These are phyloP conservation scores for Ascochyta koolunga DNA, from an alignment of 2,329 filamentous ascomycete species.

Conservation along the genomic window DNA sequence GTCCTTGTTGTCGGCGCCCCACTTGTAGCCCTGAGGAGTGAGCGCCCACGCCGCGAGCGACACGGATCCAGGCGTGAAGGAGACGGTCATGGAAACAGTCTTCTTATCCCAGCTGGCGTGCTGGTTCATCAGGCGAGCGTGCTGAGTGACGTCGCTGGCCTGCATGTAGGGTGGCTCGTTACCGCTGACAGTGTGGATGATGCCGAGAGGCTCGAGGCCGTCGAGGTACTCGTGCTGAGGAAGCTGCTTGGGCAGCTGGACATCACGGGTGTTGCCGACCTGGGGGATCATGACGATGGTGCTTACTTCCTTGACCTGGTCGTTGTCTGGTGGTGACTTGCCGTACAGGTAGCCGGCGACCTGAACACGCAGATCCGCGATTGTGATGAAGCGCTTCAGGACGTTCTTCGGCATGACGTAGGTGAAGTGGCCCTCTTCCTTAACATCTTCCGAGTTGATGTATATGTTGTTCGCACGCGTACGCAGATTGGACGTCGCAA, in stretches of 20 bases:
- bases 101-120: slow-evolving; percentile 85
- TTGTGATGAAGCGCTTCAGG: slow-evolving; percentile 96
- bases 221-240: slow-evolving; percentile 92
- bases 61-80: slow-evolving; percentile 95
- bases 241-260: slow-evolving; percentile 86
- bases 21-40: slow-evolving; percentile 90
- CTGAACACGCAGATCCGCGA: slow-evolving; percentile 94
- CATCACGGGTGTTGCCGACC: slow-evolving; percentile 88
- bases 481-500: slow-evolving; percentile 92
- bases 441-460: slow-evolving; percentile 93
- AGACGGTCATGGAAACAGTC: slow-evolving; percentile 92
- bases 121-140: slow-evolving; percentile 84
- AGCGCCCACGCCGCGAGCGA: slow-evolving; percentile 93
- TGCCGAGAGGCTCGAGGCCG: slow-evolving; percentile 84
- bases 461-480: slow-evolving; percentile 98
- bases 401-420: slow-evolving; percentile 99
- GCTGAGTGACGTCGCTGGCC: slow-evolving; percentile 90
- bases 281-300: slow-evolving; percentile 98
- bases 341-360: slow-evolving; percentile 97
- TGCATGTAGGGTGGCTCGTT: slow-evolving; percentile 98
- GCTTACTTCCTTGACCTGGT: slow-evolving; percentile 94
- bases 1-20: slow-evolving; percentile 96
- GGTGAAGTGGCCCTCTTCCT: slow-evolving; percentile 84
- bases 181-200: slow-evolving; percentile 94
- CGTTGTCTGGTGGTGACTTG: slow-evolving; percentile 88